Conservation (phyloP, 2,329 filamentous ascomycete species). For the Aureobasidium pullulans region DNA sequence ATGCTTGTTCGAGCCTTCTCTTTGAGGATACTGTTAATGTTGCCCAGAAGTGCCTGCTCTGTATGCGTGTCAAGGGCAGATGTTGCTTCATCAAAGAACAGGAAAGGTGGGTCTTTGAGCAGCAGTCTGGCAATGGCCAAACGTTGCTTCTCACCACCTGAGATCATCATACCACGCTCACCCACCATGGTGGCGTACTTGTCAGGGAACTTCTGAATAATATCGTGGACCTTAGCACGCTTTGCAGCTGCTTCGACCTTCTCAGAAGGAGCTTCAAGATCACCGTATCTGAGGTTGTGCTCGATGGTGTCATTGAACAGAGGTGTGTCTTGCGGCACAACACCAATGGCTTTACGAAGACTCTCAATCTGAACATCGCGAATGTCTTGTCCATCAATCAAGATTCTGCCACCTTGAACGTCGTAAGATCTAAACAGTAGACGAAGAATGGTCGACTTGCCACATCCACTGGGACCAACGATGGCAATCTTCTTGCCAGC, state of each 20-base stretch:
- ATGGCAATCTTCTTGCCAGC: conserved; percentile 94
- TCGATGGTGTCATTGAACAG: conserved; percentile 95
- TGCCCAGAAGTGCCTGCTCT: conserved; percentile 79
- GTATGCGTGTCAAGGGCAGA: conserved; percentile 90
- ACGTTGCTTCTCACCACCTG: conserved; percentile 84
- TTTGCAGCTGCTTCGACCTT: conserved; percentile 70
- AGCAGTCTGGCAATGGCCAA: conserved; percentile 76
- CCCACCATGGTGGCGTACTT: conserved; percentile 88
- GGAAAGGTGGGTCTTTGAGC: conserved; percentile 78
- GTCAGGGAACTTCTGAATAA: conserved; percentile 71
- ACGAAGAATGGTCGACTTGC: conserved; percentile 87
- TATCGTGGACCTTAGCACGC: conserved; percentile 77
- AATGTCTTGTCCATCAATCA: conserved; percentile 90
- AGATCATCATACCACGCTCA: conserved; percentile 94
- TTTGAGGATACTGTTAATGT: conserved; percentile 86
- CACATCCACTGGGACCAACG: conserved; percentile 90
- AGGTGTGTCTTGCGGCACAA: conserved; percentile 94
- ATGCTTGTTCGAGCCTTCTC: conserved; percentile 87
- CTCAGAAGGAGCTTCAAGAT: conserved; percentile 66
- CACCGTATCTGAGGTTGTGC: conserved; percentile 91
- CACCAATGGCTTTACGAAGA: conserved; percentile 76
- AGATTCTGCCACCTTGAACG: conserved; percentile 72
- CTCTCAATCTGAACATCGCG: conserved; percentile 75
- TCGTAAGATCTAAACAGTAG: conserved; percentile 95
- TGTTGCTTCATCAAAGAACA: conserved; percentile 95